Percentiles rank a stretch among this genome's conserved stretches.
These are phyloP conservation scores for Rhizopus microsporus DNA, from an alignment of 371 early-diverging fungal species.

Conservation along the genomic window DNA sequence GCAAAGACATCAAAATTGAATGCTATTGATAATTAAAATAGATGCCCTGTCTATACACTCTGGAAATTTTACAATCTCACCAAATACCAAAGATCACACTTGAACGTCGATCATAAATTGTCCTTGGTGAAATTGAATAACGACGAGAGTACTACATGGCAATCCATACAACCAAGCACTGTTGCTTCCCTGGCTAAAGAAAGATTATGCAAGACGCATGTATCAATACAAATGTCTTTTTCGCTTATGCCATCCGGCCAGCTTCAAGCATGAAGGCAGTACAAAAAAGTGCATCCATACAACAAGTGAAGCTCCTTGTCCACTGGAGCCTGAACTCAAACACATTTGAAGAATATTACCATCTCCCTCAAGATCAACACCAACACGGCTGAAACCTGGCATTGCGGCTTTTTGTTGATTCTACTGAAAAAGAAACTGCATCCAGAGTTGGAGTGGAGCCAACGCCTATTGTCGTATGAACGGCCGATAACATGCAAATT, in stretches of 20 bases:
- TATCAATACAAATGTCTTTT: conserved; percentile 8
- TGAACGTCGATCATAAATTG: conserved; percentile 10
- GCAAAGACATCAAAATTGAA: neutral
- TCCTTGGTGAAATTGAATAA: conserved; percentile 10
- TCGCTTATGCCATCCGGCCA: neutral
- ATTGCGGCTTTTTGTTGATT: too few relatives aligned
- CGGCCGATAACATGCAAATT: too few relatives aligned
- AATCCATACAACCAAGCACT: conserved; percentile 1
- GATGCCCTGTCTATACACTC: neutral
- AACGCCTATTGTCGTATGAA: too few relatives aligned
- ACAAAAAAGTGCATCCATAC: neutral
- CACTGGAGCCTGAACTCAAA: too few relatives aligned
- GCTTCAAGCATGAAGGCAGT: conserved; percentile 16
- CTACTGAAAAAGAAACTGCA: too few relatives aligned
- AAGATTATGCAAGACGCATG: conserved; percentile 7
- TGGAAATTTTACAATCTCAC: neutral
- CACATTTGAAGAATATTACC: too few relatives aligned
- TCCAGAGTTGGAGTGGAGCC: too few relatives aligned
- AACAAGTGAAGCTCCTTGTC: too few relatives aligned
- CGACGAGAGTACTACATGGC: neutral
- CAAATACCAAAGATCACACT: neutral
- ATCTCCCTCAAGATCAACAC: too few relatives aligned
- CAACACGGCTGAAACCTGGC: too few relatives aligned
- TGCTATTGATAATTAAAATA: neutral
- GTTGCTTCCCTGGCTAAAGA: conserved; percentile 9